These are phyloP conservation scores for Nicotiana tabacum DNA, from an alignment of 257 asterid genomes.

Conservation along the genomic window DNA sequence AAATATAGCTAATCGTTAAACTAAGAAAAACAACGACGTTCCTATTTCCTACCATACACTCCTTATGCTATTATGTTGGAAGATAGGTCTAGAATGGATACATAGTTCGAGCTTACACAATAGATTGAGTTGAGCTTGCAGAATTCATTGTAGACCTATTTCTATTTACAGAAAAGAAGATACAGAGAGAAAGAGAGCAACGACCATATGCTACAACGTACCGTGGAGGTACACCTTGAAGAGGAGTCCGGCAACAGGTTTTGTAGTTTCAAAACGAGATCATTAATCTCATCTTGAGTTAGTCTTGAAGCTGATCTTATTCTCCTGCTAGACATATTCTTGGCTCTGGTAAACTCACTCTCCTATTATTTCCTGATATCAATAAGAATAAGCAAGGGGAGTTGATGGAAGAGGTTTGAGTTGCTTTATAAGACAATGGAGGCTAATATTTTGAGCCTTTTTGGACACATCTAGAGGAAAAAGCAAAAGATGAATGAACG, in stretches of 20 bases:
- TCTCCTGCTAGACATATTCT: constrained; percentile 42
- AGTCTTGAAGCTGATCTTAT: constrained; percentile 26
- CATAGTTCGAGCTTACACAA: too few relatives aligned
- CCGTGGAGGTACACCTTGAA: constrained; percentile 40
- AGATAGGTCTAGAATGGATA: too few relatives aligned
- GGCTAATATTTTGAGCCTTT: neutral
- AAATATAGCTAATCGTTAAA: too few relatives aligned
- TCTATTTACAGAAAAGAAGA: neutral
- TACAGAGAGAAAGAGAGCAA: neutral
- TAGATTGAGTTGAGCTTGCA: too few relatives aligned
- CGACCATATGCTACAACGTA: neutral
- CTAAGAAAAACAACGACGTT: too few relatives aligned
- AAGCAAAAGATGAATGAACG: too few relatives aligned
- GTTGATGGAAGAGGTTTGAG: constrained; percentile 8
- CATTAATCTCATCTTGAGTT: constrained; percentile 47
- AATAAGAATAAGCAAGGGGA: constrained; percentile 5
- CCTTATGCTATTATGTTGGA: too few relatives aligned
- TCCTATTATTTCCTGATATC: neutral
- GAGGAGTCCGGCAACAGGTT: constrained; percentile 42
- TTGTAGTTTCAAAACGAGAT: constrained; percentile 50
- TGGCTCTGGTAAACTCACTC: too few relatives aligned
- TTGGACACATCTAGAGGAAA: too few relatives aligned
- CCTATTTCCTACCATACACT: too few relatives aligned
- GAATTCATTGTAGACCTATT: too few relatives aligned
- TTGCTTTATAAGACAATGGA: constrained; percentile 5